A percentile compares a stretch with the other conserved stretches of the same genome.
phyloP scores from a whole-genome alignment of 306 rosid genomes.

The Fagus crenata region DNA sequence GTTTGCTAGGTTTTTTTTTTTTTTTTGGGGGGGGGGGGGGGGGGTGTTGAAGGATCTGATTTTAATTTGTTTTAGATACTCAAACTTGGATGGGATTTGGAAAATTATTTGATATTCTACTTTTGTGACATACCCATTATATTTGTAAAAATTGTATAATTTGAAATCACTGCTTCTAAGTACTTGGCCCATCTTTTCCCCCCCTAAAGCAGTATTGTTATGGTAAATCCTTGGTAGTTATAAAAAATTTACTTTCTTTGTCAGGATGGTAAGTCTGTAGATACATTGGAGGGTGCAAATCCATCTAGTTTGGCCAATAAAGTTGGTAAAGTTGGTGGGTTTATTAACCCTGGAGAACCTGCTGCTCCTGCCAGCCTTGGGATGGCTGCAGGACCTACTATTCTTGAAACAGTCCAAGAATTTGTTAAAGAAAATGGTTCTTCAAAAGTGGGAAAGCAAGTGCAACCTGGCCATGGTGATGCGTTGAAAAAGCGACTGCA shows the following conservation, averaged over 20 bases:
- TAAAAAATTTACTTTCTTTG: slow-evolving; percentile 20
- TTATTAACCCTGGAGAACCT: slow-evolving; percentile 63
- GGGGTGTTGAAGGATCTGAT: background rate
- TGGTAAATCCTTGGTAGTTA: background rate
- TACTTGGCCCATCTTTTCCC: slow-evolving; percentile 10
- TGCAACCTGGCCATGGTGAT: slow-evolving; percentile 46
- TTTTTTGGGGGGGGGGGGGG: no score
- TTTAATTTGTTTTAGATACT: background rate
- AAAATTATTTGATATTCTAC: background rate
- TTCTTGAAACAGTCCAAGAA: slow-evolving; percentile 75
- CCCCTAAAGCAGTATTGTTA: background rate
- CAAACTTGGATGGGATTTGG: background rate
- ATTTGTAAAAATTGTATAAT: background rate
- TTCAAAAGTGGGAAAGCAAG: slow-evolving; percentile 41
- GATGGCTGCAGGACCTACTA: slow-evolving; percentile 72
- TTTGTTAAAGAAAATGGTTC: slow-evolving; percentile 62
- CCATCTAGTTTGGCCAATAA: slow-evolving; percentile 97
- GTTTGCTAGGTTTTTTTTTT: background rate
- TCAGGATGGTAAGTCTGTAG: slow-evolving; percentile 81
- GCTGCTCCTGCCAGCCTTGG: slow-evolving; percentile 97
- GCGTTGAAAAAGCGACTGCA: slow-evolving; percentile 50
- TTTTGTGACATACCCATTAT: background rate
- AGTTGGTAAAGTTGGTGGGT: slow-evolving; percentile 81
- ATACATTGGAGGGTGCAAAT: slow-evolving; percentile 96
- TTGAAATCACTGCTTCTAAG: background rate